Evolutionary conservation across 1,284 basidiomycete genomes (phyloP).

Genomic region (Marasmius tenuissimus): DNA sequence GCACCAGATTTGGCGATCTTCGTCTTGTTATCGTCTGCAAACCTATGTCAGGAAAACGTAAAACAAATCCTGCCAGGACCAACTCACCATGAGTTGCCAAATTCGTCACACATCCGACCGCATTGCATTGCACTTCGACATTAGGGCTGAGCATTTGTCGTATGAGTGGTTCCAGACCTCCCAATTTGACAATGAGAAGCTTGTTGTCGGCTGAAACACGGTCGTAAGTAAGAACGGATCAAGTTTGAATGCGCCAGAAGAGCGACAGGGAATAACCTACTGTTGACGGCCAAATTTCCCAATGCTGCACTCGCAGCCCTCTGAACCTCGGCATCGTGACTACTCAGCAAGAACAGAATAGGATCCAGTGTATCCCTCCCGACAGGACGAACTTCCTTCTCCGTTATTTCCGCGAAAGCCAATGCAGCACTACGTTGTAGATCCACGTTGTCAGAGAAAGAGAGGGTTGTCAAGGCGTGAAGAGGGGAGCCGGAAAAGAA

Average conservation of each 20-base stretch:
- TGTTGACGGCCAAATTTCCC: slow-evolving; percentile 97
- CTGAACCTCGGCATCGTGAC: slow-evolving; percentile 99
- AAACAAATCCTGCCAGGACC: neutral
- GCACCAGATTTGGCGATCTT: slow-evolving; percentile 99
- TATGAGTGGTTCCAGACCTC: slow-evolving; percentile 96
- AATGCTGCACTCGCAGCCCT: slow-evolving; percentile 97
- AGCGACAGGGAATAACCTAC: slow-evolving; percentile 51
- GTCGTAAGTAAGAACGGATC: slow-evolving; percentile 16
- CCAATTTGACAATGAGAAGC: slow-evolving; percentile 96
- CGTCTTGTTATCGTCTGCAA: slow-evolving; percentile 96
- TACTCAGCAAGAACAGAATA: slow-evolving; percentile 95
- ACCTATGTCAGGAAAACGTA: neutral
- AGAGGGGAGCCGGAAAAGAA: slow-evolving; percentile 95
- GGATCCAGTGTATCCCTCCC: slow-evolving; percentile 98
- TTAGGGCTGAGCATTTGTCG: slow-evolving; percentile 99
- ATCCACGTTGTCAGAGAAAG: slow-evolving; percentile 99
- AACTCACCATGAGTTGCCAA: slow-evolving; percentile 92
- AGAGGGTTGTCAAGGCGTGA: slow-evolving; percentile 92
- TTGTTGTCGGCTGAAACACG: slow-evolving; percentile 89
- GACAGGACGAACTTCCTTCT: slow-evolving; percentile 98
- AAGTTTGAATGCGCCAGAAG: slow-evolving; percentile 10
- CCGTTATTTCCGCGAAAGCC: slow-evolving; percentile 99
- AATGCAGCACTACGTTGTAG: slow-evolving; percentile 97
- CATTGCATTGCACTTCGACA: slow-evolving; percentile 99
- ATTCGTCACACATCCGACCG: slow-evolving; percentile 99